Base-by-base conservation (phyloP, 805 yeast species). In the Kazachstania viticola region DNA sequence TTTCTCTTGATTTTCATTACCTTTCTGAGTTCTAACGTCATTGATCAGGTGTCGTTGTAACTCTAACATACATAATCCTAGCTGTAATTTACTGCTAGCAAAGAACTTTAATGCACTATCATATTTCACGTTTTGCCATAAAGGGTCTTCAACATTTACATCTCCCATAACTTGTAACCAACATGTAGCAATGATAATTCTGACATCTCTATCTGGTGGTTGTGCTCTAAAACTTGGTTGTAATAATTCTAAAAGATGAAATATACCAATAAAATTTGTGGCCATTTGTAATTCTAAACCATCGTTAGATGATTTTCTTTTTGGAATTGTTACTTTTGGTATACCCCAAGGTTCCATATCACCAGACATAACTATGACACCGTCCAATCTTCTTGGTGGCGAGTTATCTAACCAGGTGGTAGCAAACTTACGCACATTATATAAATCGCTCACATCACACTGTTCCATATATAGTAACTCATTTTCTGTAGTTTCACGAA, bases 181-280 rank as follows among this genome's bases (percentile, higher is more conserved):
- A 56, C 98, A 91, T 1, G 84, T 69, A 0, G 87, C 70, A n/a
- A 84, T 42, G 3, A 91, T 52, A 4, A 91, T 71, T 28, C 96
- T 64, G 3, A 91, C 95, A 48, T 87, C 97, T 42, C 99, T 68
- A 56, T 87, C 97, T 0, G 95, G 83, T 3, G 96, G 93, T 59
- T 91, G 99, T 2, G 75, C 77, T 41, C 80, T 74, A 33, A 91
- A 62, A 8, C 91, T 71, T 0, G 97, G 97, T n/a, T 75, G 71
- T 32, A 91, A 52, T 18, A 91, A 60, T 3, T 82, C 79, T 34
- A 91, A 62, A 17, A 91, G 62, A 55, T 87, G 96, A 56, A 61
- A 82, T 46, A 84, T 87, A 6, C 79, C 80, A 23, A 77, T 67
- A 49, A 79, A 91, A 56, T 88, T 91, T 22, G 79, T 66, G 3